Evolutionary conservation across 2,329 filamentous ascomycete species (phyloP).

Genomic region (Setomelanomma holmii): DNA sequence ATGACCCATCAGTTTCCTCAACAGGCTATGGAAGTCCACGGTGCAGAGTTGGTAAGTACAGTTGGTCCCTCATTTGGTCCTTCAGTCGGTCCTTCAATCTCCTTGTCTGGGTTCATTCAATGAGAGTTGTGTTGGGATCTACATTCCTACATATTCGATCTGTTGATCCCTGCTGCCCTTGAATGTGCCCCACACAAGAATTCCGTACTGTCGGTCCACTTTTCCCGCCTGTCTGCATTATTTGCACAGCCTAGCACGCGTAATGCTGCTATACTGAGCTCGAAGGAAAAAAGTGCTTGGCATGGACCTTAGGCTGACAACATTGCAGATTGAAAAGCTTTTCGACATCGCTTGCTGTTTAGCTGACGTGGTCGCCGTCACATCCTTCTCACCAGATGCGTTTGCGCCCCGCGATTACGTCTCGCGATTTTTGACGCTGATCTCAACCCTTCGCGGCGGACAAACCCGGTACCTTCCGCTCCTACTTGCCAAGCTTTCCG

Average conservation of each 20-base stretch:
- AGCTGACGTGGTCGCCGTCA: constrained; percentile 73
- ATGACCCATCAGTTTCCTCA: constrained; percentile 76
- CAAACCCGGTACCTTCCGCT: constrained; percentile 79
- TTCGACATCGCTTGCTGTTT: constrained; percentile 78
- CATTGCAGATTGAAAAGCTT: constrained; percentile 74
- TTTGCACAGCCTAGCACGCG: constrained; percentile 7
- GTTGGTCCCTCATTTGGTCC: constrained; percentile 14
- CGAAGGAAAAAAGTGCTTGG: not conserved
- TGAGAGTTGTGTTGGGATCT: constrained; percentile 21
- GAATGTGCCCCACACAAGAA: constrained; percentile 3
- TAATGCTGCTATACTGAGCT: not conserved
- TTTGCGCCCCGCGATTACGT: constrained; percentile 75
- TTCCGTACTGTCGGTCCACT: not conserved
- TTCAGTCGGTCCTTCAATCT: too few relatives aligned
- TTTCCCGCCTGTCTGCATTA: constrained; percentile 6
- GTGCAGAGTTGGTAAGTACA: constrained; percentile 71
- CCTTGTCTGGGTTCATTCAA: constrained; percentile 7
- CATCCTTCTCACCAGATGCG: constrained; percentile 61
- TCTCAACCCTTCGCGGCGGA: constrained; percentile 75
- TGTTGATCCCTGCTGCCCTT: constrained; percentile 25
- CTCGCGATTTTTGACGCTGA: constrained; percentile 68
- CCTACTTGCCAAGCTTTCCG: constrained; percentile 76
- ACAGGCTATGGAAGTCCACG: constrained; percentile 76
- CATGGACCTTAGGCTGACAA: constrained; percentile 29
- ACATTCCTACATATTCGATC: constrained; percentile 21